Conservation (phyloP, 768 basidiomycete genomes). For the Leccinum truebloodii region DNA sequence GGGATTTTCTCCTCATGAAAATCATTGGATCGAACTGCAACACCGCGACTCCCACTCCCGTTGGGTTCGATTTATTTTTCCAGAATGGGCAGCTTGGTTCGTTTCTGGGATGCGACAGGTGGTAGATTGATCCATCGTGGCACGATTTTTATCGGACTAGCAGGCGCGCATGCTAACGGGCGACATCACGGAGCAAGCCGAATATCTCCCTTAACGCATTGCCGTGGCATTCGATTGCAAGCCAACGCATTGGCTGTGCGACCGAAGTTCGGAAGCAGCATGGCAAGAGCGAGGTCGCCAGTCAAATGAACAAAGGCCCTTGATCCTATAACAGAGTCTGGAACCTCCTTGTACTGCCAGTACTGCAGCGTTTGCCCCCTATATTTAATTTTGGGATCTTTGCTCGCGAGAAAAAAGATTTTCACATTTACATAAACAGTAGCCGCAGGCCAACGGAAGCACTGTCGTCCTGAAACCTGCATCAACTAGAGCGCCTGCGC, state of each 20-base stretch:
- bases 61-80: constrained; percentile 7
- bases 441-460: neutral
- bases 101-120: constrained; percentile 1
- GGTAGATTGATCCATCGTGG: neutral
- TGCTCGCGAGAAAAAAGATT: neutral
- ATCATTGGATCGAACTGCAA: constrained; percentile 3
- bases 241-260: neutral
- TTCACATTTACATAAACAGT: neutral
- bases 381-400: no score
- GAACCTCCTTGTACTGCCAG: no score
- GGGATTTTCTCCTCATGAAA: neutral
- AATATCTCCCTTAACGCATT: neutral
- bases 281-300: constrained; percentile 1
- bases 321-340: no score
- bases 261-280: constrained; percentile 1
- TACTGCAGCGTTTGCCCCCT: neutral
- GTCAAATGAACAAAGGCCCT: neutral
- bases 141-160: neutral
- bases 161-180: constrained; percentile 14
- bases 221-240: neutral
- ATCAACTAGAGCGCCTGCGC: neutral
- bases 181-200: constrained; percentile 3
- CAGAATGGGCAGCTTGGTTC: constrained; percentile 7
- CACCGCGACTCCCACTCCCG: neutral
- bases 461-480: neutral